A percentile compares a stretch with the other conserved stretches of the same genome.
These are phyloP conservation scores for Ophiocytium majus DNA, from an alignment of 352 stramenopile species.

Conservation along the genomic window DNA sequence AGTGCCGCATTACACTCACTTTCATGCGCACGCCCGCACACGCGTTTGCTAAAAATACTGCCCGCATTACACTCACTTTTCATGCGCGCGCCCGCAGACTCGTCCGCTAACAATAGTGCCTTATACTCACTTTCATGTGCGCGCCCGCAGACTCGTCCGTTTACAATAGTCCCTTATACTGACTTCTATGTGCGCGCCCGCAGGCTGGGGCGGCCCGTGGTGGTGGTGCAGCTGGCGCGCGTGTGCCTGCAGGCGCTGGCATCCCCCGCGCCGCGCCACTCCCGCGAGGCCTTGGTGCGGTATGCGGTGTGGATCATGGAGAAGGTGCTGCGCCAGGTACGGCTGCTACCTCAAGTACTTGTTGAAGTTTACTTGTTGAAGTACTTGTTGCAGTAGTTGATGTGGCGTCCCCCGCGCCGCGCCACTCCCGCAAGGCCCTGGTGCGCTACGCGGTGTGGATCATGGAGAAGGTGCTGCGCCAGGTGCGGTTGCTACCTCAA, in stretches of 20 bases:
- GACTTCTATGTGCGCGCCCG: not conserved
- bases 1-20: not conserved
- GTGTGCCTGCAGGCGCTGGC: not conserved
- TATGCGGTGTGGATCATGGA: conserved; percentile 44
- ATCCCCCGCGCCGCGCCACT: not conserved
- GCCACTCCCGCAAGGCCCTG: not conserved
- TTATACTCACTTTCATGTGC: not conserved
- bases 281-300: conserved; percentile 20
- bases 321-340: conserved; percentile 25
- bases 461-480: conserved; percentile 35
- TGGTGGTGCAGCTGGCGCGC: conserved; percentile 34
- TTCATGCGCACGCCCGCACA: no score
- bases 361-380: no score
- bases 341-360: conserved; percentile 17
- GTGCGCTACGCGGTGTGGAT: conserved; percentile 39
- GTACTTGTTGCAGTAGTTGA: not conserved
- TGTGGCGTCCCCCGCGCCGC: not conserved
- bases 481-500: conserved; percentile 17
- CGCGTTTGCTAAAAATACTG: not conserved
- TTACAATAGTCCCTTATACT: not conserved
- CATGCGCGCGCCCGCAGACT: conserved; percentile 4
- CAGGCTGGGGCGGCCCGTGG: conserved; percentile 37
- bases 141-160: not conserved
- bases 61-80: not conserved
- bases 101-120: not conserved